Conservation (phyloP, 768 basidiomycete species). For the Hygrophoropsis aurantiaca region DNA sequence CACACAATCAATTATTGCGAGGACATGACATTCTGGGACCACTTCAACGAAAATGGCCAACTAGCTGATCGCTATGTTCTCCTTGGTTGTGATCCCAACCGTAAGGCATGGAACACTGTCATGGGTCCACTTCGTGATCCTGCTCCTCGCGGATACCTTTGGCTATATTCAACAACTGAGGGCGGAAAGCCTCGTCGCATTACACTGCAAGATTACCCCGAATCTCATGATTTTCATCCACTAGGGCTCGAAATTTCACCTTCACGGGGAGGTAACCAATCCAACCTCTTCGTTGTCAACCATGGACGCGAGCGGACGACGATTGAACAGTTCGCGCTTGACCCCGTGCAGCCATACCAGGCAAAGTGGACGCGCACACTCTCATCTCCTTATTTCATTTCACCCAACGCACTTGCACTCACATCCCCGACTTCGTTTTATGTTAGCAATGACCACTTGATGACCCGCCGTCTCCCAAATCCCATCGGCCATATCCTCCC, state of each 20-base stretch:
- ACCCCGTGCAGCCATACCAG: slow-evolving; percentile 39
- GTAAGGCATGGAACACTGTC: slow-evolving; percentile 71
- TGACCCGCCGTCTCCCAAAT: slow-evolving; percentile 60
- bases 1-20: slow-evolving; percentile 52
- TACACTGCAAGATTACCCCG: slow-evolving; percentile 52
- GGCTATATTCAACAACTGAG: slow-evolving; percentile 45
- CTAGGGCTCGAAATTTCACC: slow-evolving; percentile 63
- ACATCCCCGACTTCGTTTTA: slow-evolving; percentile 70
- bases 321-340: slow-evolving; percentile 66
- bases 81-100: slow-evolving; percentile 41
- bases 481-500: slow-evolving; percentile 51
- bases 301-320: slow-evolving; percentile 61
- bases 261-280: slow-evolving; percentile 44
- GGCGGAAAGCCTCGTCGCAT: slow-evolving; percentile 37
- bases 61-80: slow-evolving; percentile 46
- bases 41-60: slow-evolving; percentile 38
- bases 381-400: slow-evolving; percentile 53
- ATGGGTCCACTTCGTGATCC: slow-evolving; percentile 70
- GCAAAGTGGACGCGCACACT: slow-evolving; percentile 64
- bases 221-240: slow-evolving; percentile 66
- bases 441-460: slow-evolving; percentile 69
- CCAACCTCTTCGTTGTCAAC: slow-evolving; percentile 67
- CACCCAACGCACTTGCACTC: slow-evolving; percentile 67
- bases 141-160: slow-evolving; percentile 56
- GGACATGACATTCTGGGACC: slow-evolving; percentile 66